A percentile compares a stretch with the other conserved stretches of the same genome.
Evolutionary conservation across 192 early-diverging fungal genomes (phyloP).

Genomic region (Rhizoclosmatium globosum): DNA sequence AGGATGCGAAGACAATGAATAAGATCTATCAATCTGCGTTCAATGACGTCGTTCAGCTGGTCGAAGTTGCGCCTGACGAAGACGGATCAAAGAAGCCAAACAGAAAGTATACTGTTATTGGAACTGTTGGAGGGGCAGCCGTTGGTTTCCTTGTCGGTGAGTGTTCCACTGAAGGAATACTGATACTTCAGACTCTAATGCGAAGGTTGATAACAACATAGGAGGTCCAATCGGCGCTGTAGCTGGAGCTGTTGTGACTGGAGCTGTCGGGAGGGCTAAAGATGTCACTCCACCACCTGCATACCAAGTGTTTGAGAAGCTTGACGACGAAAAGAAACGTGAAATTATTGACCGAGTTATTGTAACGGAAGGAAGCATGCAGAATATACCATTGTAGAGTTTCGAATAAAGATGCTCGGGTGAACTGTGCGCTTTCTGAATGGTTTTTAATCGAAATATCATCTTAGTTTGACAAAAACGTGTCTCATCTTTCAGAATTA

Average conservation of each 20-base stretch:
- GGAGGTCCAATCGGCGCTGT: not conserved
- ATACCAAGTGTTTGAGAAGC: not conserved
- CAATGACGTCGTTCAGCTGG: not conserved
- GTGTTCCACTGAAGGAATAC: not conserved
- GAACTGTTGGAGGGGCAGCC: not conserved
- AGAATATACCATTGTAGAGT: not conserved
- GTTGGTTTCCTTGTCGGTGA: constrained; percentile 10
- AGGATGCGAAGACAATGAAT: not conserved
- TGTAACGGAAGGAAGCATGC: not conserved
- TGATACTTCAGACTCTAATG: not conserved
- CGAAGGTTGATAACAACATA: not conserved
- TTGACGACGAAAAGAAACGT: not conserved
- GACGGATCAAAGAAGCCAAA: not conserved
- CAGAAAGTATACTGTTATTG: not conserved
- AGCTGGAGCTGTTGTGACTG: not conserved
- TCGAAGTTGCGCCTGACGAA: not conserved
- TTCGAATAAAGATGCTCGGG: too few relatives aligned
- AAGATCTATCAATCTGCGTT: not conserved
- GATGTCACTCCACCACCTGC: not conserved
- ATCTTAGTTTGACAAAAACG: too few relatives aligned
- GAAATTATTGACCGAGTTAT: constrained; percentile 1
- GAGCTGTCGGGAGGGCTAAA: not conserved
- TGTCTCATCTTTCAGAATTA: too few relatives aligned
- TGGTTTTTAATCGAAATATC: too few relatives aligned
- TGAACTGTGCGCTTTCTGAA: too few relatives aligned